Conservation (phyloP, 2,329 filamentous ascomycete genomes). For the Scedosporium minutisporum region DNA sequence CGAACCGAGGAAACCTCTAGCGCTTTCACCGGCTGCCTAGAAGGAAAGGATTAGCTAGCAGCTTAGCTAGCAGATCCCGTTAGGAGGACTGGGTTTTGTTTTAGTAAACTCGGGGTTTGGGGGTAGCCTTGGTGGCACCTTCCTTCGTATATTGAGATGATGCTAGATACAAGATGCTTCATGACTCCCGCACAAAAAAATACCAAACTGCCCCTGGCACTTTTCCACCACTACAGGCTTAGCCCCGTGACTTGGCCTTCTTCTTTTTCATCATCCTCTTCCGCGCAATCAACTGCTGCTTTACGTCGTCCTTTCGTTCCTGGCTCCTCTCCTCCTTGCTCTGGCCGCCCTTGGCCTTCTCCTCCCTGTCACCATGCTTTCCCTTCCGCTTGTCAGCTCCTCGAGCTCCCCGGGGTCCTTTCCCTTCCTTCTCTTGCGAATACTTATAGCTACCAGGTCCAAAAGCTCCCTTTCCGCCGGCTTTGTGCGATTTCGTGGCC, state of each 20-base stretch:
- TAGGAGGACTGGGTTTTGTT: too few species aligned
- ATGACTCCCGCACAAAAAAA: neutral
- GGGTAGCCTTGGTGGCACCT: too few species aligned
- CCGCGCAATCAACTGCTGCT: conserved; percentile 73
- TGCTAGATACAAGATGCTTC: too few species aligned
- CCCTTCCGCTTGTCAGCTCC: neutral
- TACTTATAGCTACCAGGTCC: neutral
- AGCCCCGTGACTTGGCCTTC: conserved; percentile 33
- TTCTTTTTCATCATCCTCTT: conserved; percentile 74
- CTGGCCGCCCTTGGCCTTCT: conserved; percentile 16
- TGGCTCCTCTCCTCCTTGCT: conserved; percentile 20
- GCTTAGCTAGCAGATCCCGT: too few species aligned
- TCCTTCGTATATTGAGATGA: too few species aligned
- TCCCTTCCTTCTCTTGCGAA: neutral
- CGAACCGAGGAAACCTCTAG: too few species aligned
- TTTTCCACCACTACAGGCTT: neutral
- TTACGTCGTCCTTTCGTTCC: conserved; percentile 39
- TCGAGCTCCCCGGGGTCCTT: neutral
- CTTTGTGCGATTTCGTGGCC: neutral
- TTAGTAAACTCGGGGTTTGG: too few species aligned
- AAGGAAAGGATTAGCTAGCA: too few species aligned
- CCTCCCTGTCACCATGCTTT: neutral
- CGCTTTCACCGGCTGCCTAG: too few species aligned
- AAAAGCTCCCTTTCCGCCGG: neutral
- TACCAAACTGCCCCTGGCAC: neutral